These are phyloP conservation scores for Gossypium thurberi DNA, from an alignment of 345 rosid species.

Conservation along the genomic window DNA sequence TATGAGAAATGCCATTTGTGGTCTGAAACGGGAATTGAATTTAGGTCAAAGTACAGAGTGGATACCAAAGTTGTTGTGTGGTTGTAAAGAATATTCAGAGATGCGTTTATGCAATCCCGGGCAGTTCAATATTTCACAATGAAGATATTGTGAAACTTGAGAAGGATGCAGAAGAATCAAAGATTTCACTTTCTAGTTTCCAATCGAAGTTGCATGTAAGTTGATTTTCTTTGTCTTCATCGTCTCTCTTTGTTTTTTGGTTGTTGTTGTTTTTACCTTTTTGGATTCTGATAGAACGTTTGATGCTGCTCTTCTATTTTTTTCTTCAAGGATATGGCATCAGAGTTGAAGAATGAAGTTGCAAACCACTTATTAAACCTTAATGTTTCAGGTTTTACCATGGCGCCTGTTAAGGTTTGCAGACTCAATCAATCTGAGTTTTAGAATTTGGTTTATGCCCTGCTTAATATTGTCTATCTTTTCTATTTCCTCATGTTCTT, in stretches of 20 bases:
- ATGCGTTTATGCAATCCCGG: constrained; percentile 86
- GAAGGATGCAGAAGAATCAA: constrained; percentile 63
- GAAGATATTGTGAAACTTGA: constrained; percentile 61
- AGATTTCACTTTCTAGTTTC: constrained; percentile 48
- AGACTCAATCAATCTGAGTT: constrained; percentile 13
- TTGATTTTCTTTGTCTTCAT: neutral
- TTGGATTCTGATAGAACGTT: constrained; percentile 5
- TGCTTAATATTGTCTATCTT: neutral
- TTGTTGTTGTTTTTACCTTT: constrained; percentile 4
- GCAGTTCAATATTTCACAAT: constrained; percentile 45
- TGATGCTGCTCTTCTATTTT: constrained; percentile 9
- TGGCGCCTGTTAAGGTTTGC: constrained; percentile 84
- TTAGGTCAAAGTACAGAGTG: constrained; percentile 75
- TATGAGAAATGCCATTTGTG: neutral
- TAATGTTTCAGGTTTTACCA: constrained; percentile 75
- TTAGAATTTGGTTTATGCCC: neutral
- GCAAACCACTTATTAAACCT: constrained; percentile 55
- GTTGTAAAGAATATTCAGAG: constrained; percentile 78
- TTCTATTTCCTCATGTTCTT: constrained; percentile 8
- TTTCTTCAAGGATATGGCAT: constrained; percentile 56
- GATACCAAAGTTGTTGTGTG: constrained; percentile 78
- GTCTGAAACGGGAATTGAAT: constrained; percentile 13
- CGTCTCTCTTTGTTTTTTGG: neutral
- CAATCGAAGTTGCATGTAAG: constrained; percentile 71
- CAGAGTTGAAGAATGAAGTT: constrained; percentile 67